phyloP scores from a whole-genome alignment of 495 filamentous ascomycete genomes.

The Xylaria flabelliformis region DNA sequence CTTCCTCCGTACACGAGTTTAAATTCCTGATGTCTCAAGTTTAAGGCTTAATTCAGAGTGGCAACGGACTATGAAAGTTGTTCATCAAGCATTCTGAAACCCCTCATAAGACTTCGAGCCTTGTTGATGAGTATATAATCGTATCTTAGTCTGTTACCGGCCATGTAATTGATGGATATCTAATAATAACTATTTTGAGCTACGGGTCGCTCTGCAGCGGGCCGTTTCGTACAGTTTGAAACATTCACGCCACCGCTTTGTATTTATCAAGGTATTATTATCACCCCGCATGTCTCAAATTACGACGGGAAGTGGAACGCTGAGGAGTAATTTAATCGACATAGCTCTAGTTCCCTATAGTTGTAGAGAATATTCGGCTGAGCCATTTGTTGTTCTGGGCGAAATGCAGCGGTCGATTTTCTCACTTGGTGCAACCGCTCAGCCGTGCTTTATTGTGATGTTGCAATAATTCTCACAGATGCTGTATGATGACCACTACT shows the following conservation, averaged over 20 bases:
- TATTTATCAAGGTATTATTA: neutral
- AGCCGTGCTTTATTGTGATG: neutral
- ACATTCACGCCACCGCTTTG: neutral
- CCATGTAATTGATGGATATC: neutral
- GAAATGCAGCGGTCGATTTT: neutral
- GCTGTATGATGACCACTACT: neutral
- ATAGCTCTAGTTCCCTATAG: neutral
- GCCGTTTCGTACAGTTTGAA: neutral
- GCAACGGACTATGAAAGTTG: neutral
- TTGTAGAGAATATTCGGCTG: neutral
- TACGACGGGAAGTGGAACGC: neutral
- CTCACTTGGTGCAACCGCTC: neutral
- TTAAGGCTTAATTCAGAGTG: neutral
- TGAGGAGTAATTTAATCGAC: neutral
- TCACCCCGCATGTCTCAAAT: neutral
- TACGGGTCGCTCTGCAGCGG: no score
- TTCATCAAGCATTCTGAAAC: neutral
- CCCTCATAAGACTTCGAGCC: neutral
- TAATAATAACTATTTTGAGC: neutral
- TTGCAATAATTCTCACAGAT: neutral
- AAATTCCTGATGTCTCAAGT: neutral
- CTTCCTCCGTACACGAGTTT: neutral
- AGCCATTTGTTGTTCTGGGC: neutral
- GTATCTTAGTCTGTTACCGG: neutral
- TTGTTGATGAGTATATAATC: neutral